Evolutionary conservation across 345 rosid species (phyloP).

Genomic region (Syzygium aromaticum): DNA sequence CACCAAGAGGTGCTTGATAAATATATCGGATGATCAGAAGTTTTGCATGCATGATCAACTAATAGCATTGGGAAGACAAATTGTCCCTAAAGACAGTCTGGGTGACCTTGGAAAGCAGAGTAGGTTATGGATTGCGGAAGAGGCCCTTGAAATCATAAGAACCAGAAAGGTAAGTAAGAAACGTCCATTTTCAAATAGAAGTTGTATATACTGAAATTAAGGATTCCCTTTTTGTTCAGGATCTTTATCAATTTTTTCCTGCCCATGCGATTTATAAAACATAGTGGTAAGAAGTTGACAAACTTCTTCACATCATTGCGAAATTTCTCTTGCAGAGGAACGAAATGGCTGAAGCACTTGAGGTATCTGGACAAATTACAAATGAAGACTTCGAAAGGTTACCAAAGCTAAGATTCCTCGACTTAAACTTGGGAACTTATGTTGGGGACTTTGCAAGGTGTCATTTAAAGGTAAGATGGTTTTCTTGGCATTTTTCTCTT

Average conservation of each 20-base stretch:
- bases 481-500: neutral
- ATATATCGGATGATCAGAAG: neutral
- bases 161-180: neutral
- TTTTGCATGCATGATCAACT: neutral
- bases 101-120: fast-evolving
- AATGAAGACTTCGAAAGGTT: neutral
- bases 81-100: neutral
- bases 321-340: neutral
- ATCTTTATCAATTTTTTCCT: fast-evolving
- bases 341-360: fast-evolving
- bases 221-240: no score
- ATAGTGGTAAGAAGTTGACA: neutral
- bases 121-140: neutral
- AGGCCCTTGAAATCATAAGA: fast-evolving
- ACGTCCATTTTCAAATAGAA: neutral
- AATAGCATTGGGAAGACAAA: neutral
- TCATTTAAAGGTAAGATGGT: neutral
- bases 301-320: neutral
- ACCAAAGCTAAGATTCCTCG: neutral
- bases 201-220: no score
- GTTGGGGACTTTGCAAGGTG: fast-evolving
- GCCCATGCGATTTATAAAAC: neutral
- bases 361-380: fast-evolving
- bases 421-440: fast-evolving
- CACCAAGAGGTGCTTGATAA: neutral